Conservation (phyloP, 2,329 filamentous ascomycete species). For the Hortaea werneckii region DNA sequence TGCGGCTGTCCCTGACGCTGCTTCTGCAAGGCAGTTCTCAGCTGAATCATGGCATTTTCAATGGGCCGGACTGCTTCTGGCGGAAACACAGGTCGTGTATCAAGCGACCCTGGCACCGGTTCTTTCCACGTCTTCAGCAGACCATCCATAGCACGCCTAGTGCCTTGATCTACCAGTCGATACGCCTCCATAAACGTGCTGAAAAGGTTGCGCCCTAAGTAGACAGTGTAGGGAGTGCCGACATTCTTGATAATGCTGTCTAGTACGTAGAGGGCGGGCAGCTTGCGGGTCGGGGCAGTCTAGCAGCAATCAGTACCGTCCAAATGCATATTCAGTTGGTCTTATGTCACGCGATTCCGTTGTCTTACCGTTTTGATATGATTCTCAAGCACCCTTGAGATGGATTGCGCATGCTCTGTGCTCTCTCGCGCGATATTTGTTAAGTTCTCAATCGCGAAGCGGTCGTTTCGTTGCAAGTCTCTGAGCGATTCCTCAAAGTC, state of each 20-base stretch:
- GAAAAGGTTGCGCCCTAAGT: conserved; percentile 84
- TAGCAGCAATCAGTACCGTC: conserved; percentile 28
- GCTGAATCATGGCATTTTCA: conserved; percentile 87
- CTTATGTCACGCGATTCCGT: conserved; percentile 12
- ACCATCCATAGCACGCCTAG: conserved; percentile 86
- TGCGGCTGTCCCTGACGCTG: conserved; percentile 42
- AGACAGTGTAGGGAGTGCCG: conserved; percentile 91
- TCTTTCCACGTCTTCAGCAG: conserved; percentile 98
- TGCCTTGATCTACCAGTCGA: conserved; percentile 63
- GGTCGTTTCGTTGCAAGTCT: conserved; percentile 81
- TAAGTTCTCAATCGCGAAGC: conserved; percentile 92
- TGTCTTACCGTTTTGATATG: conserved; percentile 85
- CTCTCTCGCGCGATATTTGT: conserved; percentile 97
- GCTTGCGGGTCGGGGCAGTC: conserved; percentile 79
- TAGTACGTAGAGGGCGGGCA: conserved; percentile 93
- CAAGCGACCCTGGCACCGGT: conserved; percentile 84
- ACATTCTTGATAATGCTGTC: conserved; percentile 99
- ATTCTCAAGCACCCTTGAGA: conserved; percentile 79
- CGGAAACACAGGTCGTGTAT: conserved; percentile 84
- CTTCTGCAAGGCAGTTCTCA: conserved; percentile 53
- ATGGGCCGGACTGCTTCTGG: conserved; percentile 80
- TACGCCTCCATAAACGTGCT: conserved; percentile 96
- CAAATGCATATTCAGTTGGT: neutral
- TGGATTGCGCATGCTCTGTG: conserved; percentile 87
- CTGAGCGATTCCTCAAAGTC: conserved; percentile 91